phyloP scores from a whole-genome alignment of 1,284 basidiomycete genomes.

The Ganoderma meredithae region DNA sequence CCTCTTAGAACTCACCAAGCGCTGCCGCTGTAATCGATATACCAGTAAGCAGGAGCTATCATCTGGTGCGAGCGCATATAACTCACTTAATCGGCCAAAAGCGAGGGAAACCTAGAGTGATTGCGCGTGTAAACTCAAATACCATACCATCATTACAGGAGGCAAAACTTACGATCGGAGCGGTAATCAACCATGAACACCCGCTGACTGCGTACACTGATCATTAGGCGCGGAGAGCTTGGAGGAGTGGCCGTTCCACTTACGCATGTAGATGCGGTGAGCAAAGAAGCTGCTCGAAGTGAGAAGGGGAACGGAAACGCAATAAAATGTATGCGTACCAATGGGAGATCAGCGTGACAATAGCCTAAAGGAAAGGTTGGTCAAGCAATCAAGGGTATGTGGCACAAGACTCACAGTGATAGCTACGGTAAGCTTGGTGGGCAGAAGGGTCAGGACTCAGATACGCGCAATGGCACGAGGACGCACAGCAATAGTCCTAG shows the following conservation, averaged over 20 bases:
- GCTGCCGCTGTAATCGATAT: constrained; percentile 19
- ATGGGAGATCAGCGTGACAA: constrained; percentile 44
- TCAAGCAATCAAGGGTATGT: constrained; percentile 10
- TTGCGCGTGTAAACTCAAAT: background rate
- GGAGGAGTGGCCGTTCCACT: constrained; percentile 4
- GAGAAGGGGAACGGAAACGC: background rate
- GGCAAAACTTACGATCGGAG: constrained; percentile 46
- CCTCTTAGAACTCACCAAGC: constrained; percentile 21
- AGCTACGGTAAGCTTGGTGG: constrained; percentile 35
- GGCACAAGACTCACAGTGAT: constrained; percentile 29
- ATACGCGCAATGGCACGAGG: background rate
- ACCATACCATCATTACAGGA: no score
- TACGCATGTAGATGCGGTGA: constrained; percentile 27
- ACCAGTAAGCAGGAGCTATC: background rate
- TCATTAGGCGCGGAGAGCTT: background rate
- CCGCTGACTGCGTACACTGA: constrained; percentile 44
- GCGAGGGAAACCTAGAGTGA: constrained; percentile 24
- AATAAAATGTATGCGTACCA: constrained; percentile 40
- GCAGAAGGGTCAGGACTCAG: background rate
- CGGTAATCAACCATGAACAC: constrained; percentile 45
- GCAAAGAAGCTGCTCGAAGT: constrained; percentile 21
- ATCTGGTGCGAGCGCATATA: background rate
- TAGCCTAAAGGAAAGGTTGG: constrained; percentile 30
- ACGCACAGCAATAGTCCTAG: constrained; percentile 36
- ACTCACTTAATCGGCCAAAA: constrained; percentile 29